Evolutionary conservation across 306 rosid species (phyloP).

Genomic region (Inga oerstediana): DNA sequence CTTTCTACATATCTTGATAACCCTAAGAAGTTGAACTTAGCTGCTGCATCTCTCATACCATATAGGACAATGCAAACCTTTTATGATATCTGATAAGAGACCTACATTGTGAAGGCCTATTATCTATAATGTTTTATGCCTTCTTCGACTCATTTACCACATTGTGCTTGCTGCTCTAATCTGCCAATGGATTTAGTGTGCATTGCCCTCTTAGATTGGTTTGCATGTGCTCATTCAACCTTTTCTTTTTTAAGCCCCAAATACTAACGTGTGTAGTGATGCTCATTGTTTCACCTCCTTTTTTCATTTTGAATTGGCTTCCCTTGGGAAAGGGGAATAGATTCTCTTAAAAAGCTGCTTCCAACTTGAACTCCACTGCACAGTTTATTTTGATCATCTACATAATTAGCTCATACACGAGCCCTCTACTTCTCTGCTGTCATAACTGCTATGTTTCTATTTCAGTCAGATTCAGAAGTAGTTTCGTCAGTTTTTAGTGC

Average conservation of each 20-base stretch:
- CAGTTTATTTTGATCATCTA: slow-evolving; percentile 9
- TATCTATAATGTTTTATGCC: neutral
- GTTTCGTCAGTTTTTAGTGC: slow-evolving; percentile 75
- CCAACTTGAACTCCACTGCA: neutral
- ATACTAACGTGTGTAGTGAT: neutral
- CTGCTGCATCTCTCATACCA: neutral
- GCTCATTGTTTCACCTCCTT: neutral
- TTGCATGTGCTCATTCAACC: neutral
- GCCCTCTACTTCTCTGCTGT: neutral
- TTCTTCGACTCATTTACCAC: neutral
- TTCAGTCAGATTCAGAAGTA: slow-evolving; percentile 80
- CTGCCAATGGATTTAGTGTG: neutral
- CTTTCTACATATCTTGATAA: neutral
- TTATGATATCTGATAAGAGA: slow-evolving; percentile 6
- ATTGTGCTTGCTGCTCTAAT: neutral
- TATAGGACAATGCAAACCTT: neutral
- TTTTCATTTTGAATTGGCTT: neutral
- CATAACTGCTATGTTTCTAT: slow-evolving; percentile 34
- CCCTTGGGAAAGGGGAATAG: neutral
- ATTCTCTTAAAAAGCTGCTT: neutral
- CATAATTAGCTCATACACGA: neutral
- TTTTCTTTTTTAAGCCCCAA: neutral
- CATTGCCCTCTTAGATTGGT: neutral
- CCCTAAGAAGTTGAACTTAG: neutral
- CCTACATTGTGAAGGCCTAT: neutral